Evolutionary conservation across 2,329 filamentous ascomycete genomes (phyloP), one percentile per base, ranked within the genome.

Genomic region (Fusarium sp.): DNA sequence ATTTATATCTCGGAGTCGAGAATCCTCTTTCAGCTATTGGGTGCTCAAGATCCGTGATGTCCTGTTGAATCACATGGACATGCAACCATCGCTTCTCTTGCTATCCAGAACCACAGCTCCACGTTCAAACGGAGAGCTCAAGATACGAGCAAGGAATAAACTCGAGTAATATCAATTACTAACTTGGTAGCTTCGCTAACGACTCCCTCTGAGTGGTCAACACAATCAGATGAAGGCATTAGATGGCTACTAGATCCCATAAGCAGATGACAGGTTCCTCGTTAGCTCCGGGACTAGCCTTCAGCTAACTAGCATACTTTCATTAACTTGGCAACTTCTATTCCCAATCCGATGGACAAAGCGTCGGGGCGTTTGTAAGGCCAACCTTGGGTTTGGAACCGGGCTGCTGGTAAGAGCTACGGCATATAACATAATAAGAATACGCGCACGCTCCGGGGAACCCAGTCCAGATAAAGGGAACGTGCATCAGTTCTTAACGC

Each of bases 381-480:
- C 24, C 3, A 63, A 9, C 1, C 4, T 18, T 6, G 13, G 20
- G 26, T 31, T 58, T 20, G 12, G n/a, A 26, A 22, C 18, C n/a
- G 1, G 2, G 7, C 18, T 26, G 24, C 7, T 13, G 47, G n/a
- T 22, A 18, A 10, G 14, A 36, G 10, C 18, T 35, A 22, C 18
- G 5, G 14, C 18, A 16, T 36, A 22, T 22, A 36, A 10, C 18
- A n/a, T 0, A 8, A 8, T 18, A 13, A 51, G 16, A 51, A 51
- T 18, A 8, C n/a, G 20, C 30, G 39, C 30, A 24, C 39, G 30
- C 24, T 15, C 14, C 39, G 20, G 30, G 15, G 1, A 28, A 7
- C 6, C 2, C 14, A 16, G 1, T 15, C 18, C 0, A 28, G 24
- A 8, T 0, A 1, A 36, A 24, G 0, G 20, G 50, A 14, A 38